Conservation (phyloP, 2,329 filamentous ascomycete genomes). For the Trematosphaeria pertusa region DNA sequence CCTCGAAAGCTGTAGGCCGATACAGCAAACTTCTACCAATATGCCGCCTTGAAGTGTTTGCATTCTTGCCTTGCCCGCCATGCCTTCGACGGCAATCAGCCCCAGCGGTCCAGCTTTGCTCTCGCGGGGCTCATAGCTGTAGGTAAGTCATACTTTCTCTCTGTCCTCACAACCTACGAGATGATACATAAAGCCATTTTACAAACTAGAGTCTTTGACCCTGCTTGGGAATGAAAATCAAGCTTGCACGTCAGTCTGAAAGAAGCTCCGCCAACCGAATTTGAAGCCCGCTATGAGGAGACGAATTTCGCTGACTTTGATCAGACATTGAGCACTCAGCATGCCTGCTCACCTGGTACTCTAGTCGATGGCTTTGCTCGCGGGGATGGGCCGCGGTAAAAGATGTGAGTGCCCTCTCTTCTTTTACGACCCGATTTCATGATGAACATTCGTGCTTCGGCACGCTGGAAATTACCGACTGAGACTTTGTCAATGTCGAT, state of each 20-base stretch:
- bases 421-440: no score
- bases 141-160: slow-evolving; percentile 15
- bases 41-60: no score
- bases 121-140: slow-evolving; percentile 6
- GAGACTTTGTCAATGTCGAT: slow-evolving; percentile 50
- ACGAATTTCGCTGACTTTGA: slow-evolving; percentile 22
- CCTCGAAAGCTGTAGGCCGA: no score
- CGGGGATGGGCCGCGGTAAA: no score
- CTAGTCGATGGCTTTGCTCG: neutral
- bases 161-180: slow-evolving; percentile 30
- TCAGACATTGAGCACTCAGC: slow-evolving; percentile 4
- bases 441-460: slow-evolving; percentile 52
- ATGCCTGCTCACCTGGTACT: neutral
- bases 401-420: no score
- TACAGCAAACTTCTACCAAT: no score
- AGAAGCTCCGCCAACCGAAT: slow-evolving; percentile 17
- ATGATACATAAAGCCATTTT: slow-evolving; percentile 52
- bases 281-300: neutral
- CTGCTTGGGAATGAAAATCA: slow-evolving; percentile 51
- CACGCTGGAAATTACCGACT: slow-evolving; percentile 56
- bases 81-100: neutral
- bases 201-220: slow-evolving; percentile 57
- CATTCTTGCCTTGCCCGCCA: slow-evolving; percentile 3
- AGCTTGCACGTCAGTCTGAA: slow-evolving; percentile 55
- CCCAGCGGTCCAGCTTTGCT: neutral